phyloP scores from a whole-genome alignment of 2,329 filamentous ascomycete species.

The Cryphonectria japonica region DNA sequence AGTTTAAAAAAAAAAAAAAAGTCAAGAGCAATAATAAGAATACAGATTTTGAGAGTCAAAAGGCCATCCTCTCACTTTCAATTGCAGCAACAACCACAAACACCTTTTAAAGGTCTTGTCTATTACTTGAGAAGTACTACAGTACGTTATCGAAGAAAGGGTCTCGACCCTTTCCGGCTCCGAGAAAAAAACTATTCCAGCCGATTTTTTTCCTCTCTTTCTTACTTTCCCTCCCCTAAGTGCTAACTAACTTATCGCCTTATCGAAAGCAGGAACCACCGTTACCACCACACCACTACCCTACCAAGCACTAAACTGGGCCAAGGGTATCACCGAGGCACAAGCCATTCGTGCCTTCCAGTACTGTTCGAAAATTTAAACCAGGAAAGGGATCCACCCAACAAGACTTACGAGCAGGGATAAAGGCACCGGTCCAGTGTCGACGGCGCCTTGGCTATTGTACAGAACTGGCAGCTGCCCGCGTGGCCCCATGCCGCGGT shows the following conservation, averaged over 20 bases:
- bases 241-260: conserved; percentile 2
- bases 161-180: neutral
- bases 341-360: neutral
- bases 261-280: neutral
- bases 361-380: too few species aligned
- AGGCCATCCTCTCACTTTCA: neutral
- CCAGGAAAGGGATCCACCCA: neutral
- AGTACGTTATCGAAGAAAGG: neutral
- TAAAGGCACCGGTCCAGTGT: neutral
- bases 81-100: neutral
- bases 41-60: neutral
- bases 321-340: conserved; percentile 5
- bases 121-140: neutral
- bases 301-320: neutral
- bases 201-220: neutral
- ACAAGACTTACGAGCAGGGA: neutral
- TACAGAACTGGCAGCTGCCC: conserved; percentile 6
- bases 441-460: neutral
- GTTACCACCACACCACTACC: neutral
- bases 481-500: neutral
- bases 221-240: neutral
- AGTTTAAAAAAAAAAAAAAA: neutral
- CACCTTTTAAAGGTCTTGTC: neutral
- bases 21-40: neutral
- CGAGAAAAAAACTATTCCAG: neutral